Base-by-base conservation (phyloP, 2,329 filamentous ascomycete genomes). In the Metarhizium robertsii region DNA sequence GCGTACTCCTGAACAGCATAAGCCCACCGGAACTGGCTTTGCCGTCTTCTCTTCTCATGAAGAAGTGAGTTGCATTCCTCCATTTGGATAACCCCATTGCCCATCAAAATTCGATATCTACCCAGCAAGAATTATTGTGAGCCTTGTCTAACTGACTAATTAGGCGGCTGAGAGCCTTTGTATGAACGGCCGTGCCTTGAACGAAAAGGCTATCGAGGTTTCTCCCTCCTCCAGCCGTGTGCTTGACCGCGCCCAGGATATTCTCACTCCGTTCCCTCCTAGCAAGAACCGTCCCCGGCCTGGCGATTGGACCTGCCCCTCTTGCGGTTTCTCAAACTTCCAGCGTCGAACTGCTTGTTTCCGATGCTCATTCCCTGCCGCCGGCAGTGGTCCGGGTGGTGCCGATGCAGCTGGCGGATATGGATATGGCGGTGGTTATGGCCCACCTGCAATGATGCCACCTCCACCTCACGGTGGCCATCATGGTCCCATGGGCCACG, bases 271-370 rank as follows among this genome's bases (percentile, higher is more conserved):
- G 0, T 99, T 99, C 79, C 94, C 94, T 53, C 94, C 94, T 1
- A 96, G 92, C 75, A 99, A 99, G 81, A 99, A 99, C 74, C 86
- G 94, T 47, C 94, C 94, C 59, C 88, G 94, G 56, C 94, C 94
- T 43, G 94, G 94, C 70, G 94, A 99, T 73, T 99, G 94, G 94
- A 97, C 92, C 58, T 99, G 94, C 78, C 94, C 94, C 49, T 96
- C 92, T 53, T 99, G 94, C 68, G 94, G 94, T 58, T 99, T 99
- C 77, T 96, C 91, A 66, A 99, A 99, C 80, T 99, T 99, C 79
- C 94, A 99, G 75, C 90, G 94, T 66, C 90, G 94, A 64, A 97
- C 94, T 18, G 94, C 92, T 53, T 99, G 94, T 74, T 99, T 99
- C 87, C 88, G 94, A 65, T 99, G 94, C 79, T 96, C 92, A 1